A percentile compares a stretch with the other conserved stretches of the same genome.
Conservation (phyloP, 2,329 filamentous ascomycete species). For the Aspergillus quadricinctus region DNA sequence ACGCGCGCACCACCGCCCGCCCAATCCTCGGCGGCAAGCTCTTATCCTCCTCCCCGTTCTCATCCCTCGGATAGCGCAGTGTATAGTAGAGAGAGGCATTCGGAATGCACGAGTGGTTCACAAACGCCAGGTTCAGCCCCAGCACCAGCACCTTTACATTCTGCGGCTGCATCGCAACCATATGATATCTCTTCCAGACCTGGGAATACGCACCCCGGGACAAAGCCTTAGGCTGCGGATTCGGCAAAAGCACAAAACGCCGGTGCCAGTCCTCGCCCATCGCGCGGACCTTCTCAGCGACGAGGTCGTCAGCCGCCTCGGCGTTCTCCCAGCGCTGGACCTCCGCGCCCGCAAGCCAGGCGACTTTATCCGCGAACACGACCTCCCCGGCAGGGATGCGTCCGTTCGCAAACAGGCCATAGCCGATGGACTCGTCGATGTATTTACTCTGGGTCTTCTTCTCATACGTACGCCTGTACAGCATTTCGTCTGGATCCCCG, state of each 20-base stretch:
- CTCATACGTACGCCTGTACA: not conserved
- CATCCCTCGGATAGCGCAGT: constrained; percentile 4
- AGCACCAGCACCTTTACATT: constrained; percentile 1
- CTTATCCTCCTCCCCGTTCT: not conserved
- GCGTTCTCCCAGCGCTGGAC: not conserved
- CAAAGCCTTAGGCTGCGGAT: not conserved
- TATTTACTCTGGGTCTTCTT: not conserved
- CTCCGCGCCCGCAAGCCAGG: not conserved
- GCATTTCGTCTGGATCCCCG: not conserved
- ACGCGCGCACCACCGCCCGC: constrained; percentile 12
- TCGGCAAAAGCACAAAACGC: constrained; percentile 3
- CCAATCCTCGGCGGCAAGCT: not conserved
- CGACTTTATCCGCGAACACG: constrained; percentile 9
- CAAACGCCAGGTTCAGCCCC: constrained; percentile 11
- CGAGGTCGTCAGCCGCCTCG: not conserved
- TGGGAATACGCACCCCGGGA: not conserved
- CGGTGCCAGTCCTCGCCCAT: constrained; percentile 12
- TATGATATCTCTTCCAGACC: constrained; percentile 9
- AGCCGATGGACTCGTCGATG: constrained; percentile 5
- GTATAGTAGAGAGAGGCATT: constrained; percentile 14
- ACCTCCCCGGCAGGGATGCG: constrained; percentile 7
- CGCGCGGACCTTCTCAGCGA: constrained; percentile 2
- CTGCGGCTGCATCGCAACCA: not conserved
- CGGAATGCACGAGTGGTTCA: constrained; percentile 25
- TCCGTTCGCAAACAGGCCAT: constrained; percentile 9